Evolutionary conservation across 2,329 filamentous ascomycete genomes (phyloP).

Genomic region (Colletotrichum tropicale): DNA sequence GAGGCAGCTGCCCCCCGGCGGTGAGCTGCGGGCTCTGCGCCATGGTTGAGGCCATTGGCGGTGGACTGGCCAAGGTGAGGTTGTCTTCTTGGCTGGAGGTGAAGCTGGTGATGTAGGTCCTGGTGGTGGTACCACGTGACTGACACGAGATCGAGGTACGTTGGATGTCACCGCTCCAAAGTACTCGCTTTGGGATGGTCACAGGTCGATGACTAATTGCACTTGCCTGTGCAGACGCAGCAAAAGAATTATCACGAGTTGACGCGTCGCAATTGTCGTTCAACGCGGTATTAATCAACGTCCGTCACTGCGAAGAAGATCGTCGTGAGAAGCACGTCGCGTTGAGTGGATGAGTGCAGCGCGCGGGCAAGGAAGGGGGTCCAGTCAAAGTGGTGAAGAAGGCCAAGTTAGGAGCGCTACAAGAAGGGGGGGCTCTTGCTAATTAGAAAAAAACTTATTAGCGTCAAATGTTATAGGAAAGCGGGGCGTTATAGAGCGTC

Average conservation of each 20-base stretch:
- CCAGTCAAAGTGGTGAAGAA: background rate
- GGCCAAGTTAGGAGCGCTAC: background rate
- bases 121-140: background rate
- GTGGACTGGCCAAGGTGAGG: background rate
- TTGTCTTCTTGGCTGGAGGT: background rate
- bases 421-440: background rate
- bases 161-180: background rate
- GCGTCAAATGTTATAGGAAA: background rate
- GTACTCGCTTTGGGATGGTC: background rate
- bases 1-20: background rate
- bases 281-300: background rate
- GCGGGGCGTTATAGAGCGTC: background rate
- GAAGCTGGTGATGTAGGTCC: background rate
- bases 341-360: background rate
- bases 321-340: background rate
- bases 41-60: background rate
- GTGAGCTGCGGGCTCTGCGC: background rate
- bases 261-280: background rate
- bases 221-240: background rate
- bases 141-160: background rate
- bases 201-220: background rate
- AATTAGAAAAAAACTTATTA: conserved; percentile 1
- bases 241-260: background rate
- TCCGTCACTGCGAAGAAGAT: background rate
- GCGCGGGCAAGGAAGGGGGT: background rate